These are phyloP conservation scores for Rhizopogon vulgaris DNA, from an alignment of 768 basidiomycete genomes.

Conservation along the genomic window DNA sequence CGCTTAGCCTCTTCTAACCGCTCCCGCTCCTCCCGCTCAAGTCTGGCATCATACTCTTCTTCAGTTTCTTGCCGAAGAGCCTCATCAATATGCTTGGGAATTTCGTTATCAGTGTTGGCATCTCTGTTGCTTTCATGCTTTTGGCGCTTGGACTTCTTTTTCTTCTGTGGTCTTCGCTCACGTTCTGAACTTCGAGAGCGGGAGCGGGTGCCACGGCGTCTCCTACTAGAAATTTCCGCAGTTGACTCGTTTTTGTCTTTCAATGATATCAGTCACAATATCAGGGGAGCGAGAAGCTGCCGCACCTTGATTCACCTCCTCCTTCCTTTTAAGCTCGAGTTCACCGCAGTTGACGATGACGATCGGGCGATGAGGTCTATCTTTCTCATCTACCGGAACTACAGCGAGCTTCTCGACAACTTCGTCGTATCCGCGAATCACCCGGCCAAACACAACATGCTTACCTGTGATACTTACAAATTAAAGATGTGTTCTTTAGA, in stretches of 20 bases:
- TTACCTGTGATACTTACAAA: slow-evolving; percentile 35
- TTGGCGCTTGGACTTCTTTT: slow-evolving; percentile 22
- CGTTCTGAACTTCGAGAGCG: slow-evolving; percentile 23
- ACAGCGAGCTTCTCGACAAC: slow-evolving; percentile 55
- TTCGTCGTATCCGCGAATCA: slow-evolving; percentile 54
- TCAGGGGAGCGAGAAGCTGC: not conserved
- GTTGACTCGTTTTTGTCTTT: slow-evolving; percentile 7
- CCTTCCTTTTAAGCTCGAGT: slow-evolving; percentile 54
- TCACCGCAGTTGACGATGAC: slow-evolving; percentile 77
- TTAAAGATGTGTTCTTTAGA: not conserved
- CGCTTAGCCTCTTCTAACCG: slow-evolving; percentile 42
- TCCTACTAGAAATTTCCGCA: slow-evolving; percentile 7
- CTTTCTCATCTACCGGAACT: slow-evolving; percentile 68
- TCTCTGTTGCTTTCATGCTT: slow-evolving; percentile 1
- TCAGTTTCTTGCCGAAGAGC: slow-evolving; percentile 45
- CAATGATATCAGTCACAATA: not conserved
- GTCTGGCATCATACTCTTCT: slow-evolving; percentile 64
- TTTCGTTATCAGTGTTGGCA: slow-evolving; percentile 7
- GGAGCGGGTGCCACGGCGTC: slow-evolving; percentile 17
- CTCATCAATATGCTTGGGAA: not conserved
- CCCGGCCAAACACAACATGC: slow-evolving; percentile 51
- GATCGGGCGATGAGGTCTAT: slow-evolving; percentile 64
- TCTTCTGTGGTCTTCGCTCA: slow-evolving; percentile 13
- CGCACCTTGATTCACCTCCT: slow-evolving; percentile 12
- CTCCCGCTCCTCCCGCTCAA: slow-evolving; percentile 64